Evolutionary conservation across 371 early-diverging fungal genomes (phyloP).

Genomic region (Batkoa obscura): DNA sequence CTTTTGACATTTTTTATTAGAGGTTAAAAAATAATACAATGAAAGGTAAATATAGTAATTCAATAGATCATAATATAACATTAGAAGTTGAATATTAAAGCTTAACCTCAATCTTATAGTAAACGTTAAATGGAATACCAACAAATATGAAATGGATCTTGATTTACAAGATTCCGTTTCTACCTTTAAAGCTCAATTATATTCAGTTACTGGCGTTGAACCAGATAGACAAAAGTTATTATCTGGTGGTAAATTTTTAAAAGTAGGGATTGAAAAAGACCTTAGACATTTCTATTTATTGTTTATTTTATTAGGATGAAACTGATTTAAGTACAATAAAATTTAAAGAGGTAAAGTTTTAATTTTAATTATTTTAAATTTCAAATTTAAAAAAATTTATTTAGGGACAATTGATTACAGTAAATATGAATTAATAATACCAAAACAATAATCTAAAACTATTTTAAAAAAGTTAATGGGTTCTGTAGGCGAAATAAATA

Average conservation of each 20-base stretch:
- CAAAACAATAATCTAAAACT: too few relatives aligned
- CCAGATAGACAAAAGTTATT: conserved; percentile 89
- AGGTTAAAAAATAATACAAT: too few relatives aligned
- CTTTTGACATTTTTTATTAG: too few relatives aligned
- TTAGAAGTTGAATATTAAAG: too few relatives aligned
- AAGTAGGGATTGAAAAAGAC: conserved; percentile 24
- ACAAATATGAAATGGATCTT: conserved; percentile 65
- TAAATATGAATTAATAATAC: conserved; percentile 4
- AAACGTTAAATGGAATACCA: conserved; percentile 77
- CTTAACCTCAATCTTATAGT: conserved; percentile 19
- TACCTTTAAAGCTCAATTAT: conserved; percentile 80
- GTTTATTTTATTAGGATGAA: not conserved
- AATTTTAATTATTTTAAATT: not conserved
- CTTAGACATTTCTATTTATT: not conserved
- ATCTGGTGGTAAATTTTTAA: conserved; percentile 83
- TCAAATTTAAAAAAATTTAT: not conserved
- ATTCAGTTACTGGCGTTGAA: conserved; percentile 75
- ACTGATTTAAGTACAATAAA: conserved; percentile 19
- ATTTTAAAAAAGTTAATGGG: conserved; percentile 66
- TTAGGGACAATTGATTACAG: conserved; percentile 16
- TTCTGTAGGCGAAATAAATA: conserved; percentile 72
- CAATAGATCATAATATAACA: too few relatives aligned
- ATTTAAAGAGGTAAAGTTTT: conserved; percentile 30
- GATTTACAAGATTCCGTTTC: conserved; percentile 56
- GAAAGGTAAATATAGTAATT: too few relatives aligned